Evolutionary conservation across 1,139 yeast species (phyloP).

Genomic region (Kurtzmaniella natalensis): DNA sequence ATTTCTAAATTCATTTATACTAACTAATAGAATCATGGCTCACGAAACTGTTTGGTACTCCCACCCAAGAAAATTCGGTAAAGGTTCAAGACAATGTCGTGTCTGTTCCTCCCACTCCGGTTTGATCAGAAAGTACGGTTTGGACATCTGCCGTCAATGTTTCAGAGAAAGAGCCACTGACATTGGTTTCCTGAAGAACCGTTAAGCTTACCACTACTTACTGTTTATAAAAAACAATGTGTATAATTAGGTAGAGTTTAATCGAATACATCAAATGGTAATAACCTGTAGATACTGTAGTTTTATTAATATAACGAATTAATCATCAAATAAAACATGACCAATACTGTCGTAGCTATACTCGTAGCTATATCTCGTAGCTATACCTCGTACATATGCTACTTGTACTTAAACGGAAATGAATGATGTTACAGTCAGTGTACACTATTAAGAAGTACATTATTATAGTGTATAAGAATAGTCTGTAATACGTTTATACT

Average conservation of each 20-base stretch:
- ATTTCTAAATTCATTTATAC: constrained; percentile 12
- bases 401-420: no score
- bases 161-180: constrained; percentile 99
- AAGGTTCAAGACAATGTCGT: constrained; percentile 99
- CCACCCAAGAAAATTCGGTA: constrained; percentile 99
- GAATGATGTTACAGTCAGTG: no score
- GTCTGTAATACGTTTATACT: no score
- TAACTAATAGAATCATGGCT: constrained; percentile 68
- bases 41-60: constrained; percentile 99
- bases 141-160: constrained; percentile 99
- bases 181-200: constrained; percentile 99
- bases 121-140: constrained; percentile 99
- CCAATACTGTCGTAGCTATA: no score
- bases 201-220: constrained; percentile 47
- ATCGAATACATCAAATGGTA: constrained; percentile 1
- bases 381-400: no score
- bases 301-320: no score
- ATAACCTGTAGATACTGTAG: neutral
- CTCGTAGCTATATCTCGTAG: no score
- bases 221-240: constrained; percentile 2
- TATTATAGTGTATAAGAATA: no score
- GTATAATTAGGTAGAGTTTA: constrained; percentile 5
- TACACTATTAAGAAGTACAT: no score
- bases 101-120: constrained; percentile 99
- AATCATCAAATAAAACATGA: no score